phyloP scores from a whole-genome alignment of 768 basidiomycete genomes.

The Cytidiella melzeri region DNA sequence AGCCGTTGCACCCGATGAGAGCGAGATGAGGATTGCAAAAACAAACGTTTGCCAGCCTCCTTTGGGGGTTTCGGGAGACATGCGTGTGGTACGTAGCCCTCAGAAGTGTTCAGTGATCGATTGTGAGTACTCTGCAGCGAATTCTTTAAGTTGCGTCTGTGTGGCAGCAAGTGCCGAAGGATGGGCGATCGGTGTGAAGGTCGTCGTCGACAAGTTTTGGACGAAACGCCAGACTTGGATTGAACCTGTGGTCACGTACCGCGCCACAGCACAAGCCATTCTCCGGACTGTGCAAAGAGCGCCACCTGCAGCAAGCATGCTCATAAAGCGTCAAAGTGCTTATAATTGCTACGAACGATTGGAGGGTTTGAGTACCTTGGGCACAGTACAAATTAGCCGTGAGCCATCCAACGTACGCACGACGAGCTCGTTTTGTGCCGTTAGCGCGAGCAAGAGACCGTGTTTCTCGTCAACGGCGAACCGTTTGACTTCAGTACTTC shows the following conservation, averaged over 20 bases:
- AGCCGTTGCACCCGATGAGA: conserved; percentile 4
- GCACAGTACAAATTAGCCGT: conserved; percentile 14
- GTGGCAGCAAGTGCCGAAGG: conserved; percentile 13
- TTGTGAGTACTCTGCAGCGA: neutral
- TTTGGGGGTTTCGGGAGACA: conserved; percentile 14
- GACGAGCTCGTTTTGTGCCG: neutral
- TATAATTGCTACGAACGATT: too few relatives aligned
- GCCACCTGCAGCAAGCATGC: neutral
- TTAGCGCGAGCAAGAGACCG: neutral
- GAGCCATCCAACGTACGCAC: conserved; percentile 13
- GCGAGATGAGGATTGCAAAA: conserved; percentile 11
- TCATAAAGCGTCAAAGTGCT: too few relatives aligned
- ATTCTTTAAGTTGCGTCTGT: conserved; percentile 9
- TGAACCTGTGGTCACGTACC: neutral
- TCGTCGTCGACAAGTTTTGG: neutral
- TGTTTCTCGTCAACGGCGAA: conserved; percentile 19
- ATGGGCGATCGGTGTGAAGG: conserved; percentile 6
- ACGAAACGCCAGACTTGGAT: neutral
- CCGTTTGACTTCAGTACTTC: conserved; percentile 5
- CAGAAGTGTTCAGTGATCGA: conserved; percentile 7
- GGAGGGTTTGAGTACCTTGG: neutral
- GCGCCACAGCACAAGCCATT: neutral
- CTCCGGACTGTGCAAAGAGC: neutral
- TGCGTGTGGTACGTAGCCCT: conserved; percentile 17
- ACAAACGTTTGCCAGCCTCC: conserved; percentile 9